Evolutionary conservation across 176 grass and related monocot species (phyloP).

Genomic region (Oryza meyeriana): DNA sequence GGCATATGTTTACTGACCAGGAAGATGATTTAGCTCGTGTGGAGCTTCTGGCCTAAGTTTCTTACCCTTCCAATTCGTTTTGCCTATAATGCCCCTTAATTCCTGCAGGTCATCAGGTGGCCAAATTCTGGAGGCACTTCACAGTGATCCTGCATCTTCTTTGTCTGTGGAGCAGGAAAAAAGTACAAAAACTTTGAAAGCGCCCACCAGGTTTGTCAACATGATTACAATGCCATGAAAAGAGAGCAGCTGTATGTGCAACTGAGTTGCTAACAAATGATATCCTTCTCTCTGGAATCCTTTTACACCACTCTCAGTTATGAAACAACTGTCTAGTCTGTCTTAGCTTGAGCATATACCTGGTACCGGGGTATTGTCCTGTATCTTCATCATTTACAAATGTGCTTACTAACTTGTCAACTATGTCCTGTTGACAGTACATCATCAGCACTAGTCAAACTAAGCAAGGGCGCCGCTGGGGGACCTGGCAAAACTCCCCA

Average conservation of each 20-base stretch:
- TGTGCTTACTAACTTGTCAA: constrained; percentile 1
- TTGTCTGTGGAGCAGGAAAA: constrained; percentile 89
- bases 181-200: constrained; percentile 75
- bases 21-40: constrained; percentile 38
- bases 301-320: constrained; percentile 21
- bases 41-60: constrained; percentile 32
- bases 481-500: constrained; percentile 58
- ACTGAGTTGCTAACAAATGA: constrained; percentile 32
- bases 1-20: constrained; percentile 23
- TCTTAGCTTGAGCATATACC: constrained; percentile 31
- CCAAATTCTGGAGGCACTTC: constrained; percentile 98
- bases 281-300: constrained; percentile 31
- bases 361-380: constrained; percentile 19
- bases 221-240: constrained; percentile 28
- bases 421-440: constrained; percentile 50
- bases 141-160: constrained; percentile 93
- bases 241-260: constrained; percentile 28
- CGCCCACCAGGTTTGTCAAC: constrained; percentile 60
- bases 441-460: constrained; percentile 81
- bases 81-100: constrained; percentile 54
- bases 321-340: not conserved
- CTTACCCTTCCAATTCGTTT: constrained; percentile 8
- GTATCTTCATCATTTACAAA: constrained; percentile 32
- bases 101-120: constrained; percentile 71
- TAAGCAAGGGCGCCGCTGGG: constrained; percentile 64